These are phyloP conservation scores for Teunomyces stri DNA, from an alignment of 805 yeast species.

Conservation along the genomic window DNA sequence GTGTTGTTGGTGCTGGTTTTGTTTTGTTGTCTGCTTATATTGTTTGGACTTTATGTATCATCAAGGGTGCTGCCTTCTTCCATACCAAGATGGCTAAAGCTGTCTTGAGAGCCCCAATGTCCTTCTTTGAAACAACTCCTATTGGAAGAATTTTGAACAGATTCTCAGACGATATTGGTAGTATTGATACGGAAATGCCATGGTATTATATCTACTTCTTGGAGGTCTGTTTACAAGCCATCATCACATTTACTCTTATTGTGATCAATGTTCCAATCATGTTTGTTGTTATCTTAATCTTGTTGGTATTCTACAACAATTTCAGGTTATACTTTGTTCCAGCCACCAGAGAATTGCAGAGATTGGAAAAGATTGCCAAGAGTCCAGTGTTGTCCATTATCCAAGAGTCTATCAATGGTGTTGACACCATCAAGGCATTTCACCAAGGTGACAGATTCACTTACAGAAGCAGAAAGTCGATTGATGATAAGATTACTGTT, in stretches of 20 bases:
- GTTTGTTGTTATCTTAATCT: constrained; percentile 42
- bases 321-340: constrained; percentile 69
- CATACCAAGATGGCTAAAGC: constrained; percentile 57
- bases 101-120: constrained; percentile 60
- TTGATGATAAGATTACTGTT: constrained; percentile 48
- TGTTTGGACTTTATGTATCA: constrained; percentile 52
- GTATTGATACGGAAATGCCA: constrained; percentile 58
- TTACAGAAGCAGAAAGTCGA: constrained; percentile 48
- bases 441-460: constrained; percentile 63
- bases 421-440: constrained; percentile 75
- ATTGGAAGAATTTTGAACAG: constrained; percentile 64
- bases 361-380: constrained; percentile 64
- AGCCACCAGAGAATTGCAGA: constrained; percentile 73
- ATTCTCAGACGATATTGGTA: constrained; percentile 60
- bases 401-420: constrained; percentile 78
- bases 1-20: constrained; percentile 50
- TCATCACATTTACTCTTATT: constrained; percentile 51
- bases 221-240: constrained; percentile 41
- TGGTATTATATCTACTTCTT: constrained; percentile 49
- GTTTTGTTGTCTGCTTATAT: constrained; percentile 45
- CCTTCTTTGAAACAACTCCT: constrained; percentile 68
- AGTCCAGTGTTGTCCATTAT: constrained; percentile 81
- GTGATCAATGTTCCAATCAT: constrained; percentile 55
- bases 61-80: constrained; percentile 53
- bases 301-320: constrained; percentile 59